Conservation (phyloP, 495 filamentous ascomycete species). For the Talaromyces wortmannii region DNA sequence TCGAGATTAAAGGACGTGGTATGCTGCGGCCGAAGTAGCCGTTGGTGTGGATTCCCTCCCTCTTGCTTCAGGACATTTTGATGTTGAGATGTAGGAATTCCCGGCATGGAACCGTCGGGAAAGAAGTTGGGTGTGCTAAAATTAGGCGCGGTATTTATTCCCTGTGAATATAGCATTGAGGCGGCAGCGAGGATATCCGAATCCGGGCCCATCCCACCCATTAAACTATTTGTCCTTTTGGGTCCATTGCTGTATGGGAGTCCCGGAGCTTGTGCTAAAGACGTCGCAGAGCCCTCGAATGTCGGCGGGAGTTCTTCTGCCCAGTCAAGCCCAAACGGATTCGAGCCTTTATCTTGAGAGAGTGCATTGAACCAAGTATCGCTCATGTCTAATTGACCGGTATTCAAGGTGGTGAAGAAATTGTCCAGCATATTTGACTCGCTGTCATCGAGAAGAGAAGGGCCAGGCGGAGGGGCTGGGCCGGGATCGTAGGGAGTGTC, state of each 20-base stretch:
- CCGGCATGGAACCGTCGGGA: no score
- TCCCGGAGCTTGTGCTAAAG: slow-evolving; percentile 44
- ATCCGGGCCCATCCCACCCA: slow-evolving; percentile 9
- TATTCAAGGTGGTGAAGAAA: slow-evolving; percentile 55
- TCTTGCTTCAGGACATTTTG: background rate
- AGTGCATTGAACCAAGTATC: slow-evolving; percentile 37
- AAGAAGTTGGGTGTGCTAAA: no score
- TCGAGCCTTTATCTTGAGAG: slow-evolving; percentile 34
- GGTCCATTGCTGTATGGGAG: slow-evolving; percentile 21
- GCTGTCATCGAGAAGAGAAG: slow-evolving; percentile 52
- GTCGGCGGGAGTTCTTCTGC: slow-evolving; percentile 49
- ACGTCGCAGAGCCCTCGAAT: slow-evolving; percentile 55
- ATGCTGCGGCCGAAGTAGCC: slow-evolving; percentile 23
- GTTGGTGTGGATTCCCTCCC: background rate
- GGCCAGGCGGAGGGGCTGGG: slow-evolving; percentile 51
- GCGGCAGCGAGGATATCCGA: slow-evolving; percentile 46
- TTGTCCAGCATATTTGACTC: slow-evolving; percentile 54
- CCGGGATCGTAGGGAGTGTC: slow-evolving; percentile 49
- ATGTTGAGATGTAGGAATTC: no score
- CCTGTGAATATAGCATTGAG: slow-evolving; percentile 38
- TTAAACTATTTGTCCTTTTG: background rate
- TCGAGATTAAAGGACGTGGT: slow-evolving; percentile 36
- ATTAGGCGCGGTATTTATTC: slow-evolving; percentile 9
- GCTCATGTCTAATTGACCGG: slow-evolving; percentile 41
- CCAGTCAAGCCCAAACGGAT: slow-evolving; percentile 42